These are phyloP conservation scores for Wallacemonas collosoma DNA, from an alignment of 208 protist species.

Conservation along the genomic window DNA sequence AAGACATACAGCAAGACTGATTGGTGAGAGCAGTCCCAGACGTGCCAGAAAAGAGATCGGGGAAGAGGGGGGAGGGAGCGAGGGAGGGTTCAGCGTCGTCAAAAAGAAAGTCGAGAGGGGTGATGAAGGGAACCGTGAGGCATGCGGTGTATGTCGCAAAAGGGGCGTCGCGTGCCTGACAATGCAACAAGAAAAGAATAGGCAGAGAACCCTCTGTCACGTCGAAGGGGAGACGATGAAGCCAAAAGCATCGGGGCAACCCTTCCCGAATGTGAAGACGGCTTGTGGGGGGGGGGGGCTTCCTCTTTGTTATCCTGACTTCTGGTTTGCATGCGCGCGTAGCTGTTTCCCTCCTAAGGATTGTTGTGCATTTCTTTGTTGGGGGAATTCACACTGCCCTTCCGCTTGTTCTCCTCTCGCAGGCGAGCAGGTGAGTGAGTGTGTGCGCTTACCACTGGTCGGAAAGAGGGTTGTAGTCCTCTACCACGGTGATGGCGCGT, in stretches of 20 bases:
- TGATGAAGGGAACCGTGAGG: too few relatives aligned
- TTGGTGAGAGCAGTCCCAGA: too few relatives aligned
- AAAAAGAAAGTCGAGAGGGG: neutral
- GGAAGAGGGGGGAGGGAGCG: too few relatives aligned
- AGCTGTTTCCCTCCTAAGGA: neutral
- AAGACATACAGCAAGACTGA: neutral
- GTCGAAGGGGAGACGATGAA: too few relatives aligned
- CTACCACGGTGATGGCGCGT: constrained; percentile 34
- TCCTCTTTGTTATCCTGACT: too few relatives aligned
- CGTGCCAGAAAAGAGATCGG: too few relatives aligned
- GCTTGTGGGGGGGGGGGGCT: too few relatives aligned
- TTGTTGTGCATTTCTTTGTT: neutral
- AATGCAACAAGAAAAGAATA: neutral
- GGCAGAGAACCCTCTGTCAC: neutral
- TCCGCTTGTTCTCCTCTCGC: neutral
- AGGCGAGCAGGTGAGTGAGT: neutral
- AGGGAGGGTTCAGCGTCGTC: too few relatives aligned
- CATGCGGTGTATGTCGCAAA: too few relatives aligned
- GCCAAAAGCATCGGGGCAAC: too few relatives aligned
- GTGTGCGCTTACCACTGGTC: constrained; percentile 44
- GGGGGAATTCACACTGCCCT: neutral
- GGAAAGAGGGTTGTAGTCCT: constrained; percentile 69
- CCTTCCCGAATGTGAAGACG: too few relatives aligned
- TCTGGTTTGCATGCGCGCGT: too few relatives aligned
- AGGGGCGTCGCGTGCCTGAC: neutral